phyloP scores from a whole-genome alignment of 345 rosid species.

The Corchorus capsularis region DNA sequence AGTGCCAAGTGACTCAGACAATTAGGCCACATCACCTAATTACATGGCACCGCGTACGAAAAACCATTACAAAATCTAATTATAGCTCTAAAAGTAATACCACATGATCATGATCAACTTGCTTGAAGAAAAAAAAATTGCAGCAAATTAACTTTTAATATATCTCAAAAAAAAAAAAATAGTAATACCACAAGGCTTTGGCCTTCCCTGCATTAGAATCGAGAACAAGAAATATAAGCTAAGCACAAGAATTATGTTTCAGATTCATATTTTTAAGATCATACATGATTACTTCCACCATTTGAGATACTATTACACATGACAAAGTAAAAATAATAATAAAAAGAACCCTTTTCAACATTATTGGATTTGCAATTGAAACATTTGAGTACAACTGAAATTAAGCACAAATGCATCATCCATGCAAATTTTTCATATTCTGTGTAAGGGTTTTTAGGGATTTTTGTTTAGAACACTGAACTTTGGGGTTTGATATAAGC shows the following conservation, averaged over 20 bases:
- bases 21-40: slow-evolving; percentile 35
- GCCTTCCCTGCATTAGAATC: slow-evolving; percentile 1
- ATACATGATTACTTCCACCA: neutral
- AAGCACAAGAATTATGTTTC: too few species aligned
- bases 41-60: slow-evolving; percentile 17
- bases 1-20: slow-evolving; percentile 45
- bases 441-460: slow-evolving; percentile 11
- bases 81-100: slow-evolving; percentile 12
- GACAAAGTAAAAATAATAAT: neutral
- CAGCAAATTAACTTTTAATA: neutral
- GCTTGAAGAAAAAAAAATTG: neutral
- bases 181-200: neutral
- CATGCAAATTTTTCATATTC: slow-evolving; percentile 24
- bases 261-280: too few species aligned
- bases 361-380: slow-evolving; percentile 2
- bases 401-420: slow-evolving; percentile 21
- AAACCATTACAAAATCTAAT: slow-evolving; percentile 6
- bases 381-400: neutral
- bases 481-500: slow-evolving; percentile 32
- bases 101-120: slow-evolving; percentile 11
- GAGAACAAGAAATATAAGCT: neutral
- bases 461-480: slow-evolving; percentile 30
- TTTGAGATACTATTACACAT: neutral
- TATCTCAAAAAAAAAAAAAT: too few species aligned
- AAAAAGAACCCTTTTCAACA: slow-evolving; percentile 7